Evolutionary conservation across 805 yeast species (phyloP), one percentile per base, ranked within the genome.

Genomic region (Teunomyces tritomae): DNA sequence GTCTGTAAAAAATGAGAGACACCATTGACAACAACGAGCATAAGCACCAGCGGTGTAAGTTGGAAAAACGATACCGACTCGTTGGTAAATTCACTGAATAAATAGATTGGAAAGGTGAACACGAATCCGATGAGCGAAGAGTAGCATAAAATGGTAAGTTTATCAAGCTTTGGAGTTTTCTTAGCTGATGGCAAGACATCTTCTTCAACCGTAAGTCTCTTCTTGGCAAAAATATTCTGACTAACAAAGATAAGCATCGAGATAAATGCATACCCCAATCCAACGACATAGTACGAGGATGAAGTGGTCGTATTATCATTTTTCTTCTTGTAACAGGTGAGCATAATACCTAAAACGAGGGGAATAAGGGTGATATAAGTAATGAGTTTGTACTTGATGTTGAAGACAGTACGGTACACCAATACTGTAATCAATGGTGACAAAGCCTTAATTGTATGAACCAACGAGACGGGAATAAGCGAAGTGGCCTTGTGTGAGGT

Each of bases 401-500:
- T 72, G 61, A 85, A 86, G 33, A 85, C 46, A 9, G 83, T 50
- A 54, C 87, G 75, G 68, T 90, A 90, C 37, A 88, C 87, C 28
- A 82, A 65, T 9, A 94, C 97, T 0, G 98, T 92, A 43, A 89
- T 80, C 24, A 92, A 73, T 2, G 99, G 99, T 28, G 96, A 85
- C 33, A 92, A 72, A 1, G 97, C 94, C 70, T 94, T 94, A 57
- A 92, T 84, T 7, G 97, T 90, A 65, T 92, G 97, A 16, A 94
- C 97, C 54, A 91, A 70, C 4, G 97, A 87, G n/a, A 94, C 97
- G 0, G 97, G 97, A 44, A 94, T 88, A 51, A 87, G 66, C 2
- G 91, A 79, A 2, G 97, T 90, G n/a, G 98, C 92, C 61, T 87
- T 87, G 63, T 91, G 97, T 6, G 95, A 82, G 10, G 95, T 81